Conservation (phyloP, 805 yeast species). For the Metschnikowia anglica region DNA sequence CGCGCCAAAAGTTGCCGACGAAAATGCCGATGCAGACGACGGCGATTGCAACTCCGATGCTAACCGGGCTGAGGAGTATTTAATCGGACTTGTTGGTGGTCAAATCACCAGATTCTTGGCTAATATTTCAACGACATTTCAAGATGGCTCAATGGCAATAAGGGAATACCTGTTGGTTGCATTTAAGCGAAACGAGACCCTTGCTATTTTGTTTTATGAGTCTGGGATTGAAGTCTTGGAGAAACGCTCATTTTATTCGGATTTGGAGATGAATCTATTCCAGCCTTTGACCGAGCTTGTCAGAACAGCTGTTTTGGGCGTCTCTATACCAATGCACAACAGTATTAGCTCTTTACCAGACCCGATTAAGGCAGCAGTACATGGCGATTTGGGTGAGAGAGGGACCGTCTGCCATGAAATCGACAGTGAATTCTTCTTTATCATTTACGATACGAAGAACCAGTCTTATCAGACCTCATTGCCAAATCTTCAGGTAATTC, state of each 20-base stretch:
- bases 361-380: constrained; percentile 23
- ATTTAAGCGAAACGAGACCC: constrained; percentile 25
- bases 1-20: constrained; percentile 7
- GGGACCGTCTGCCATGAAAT: constrained; percentile 13
- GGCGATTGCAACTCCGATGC: neutral
- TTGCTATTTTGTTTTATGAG: constrained; percentile 32
- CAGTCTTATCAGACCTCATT: constrained; percentile 34
- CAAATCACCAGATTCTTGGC: constrained; percentile 28
- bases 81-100: constrained; percentile 25
- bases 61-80: constrained; percentile 21
- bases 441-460: constrained; percentile 30
- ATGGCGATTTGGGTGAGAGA: constrained; percentile 3
- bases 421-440: constrained; percentile 39
- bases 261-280: constrained; percentile 19
- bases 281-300: constrained; percentile 27
- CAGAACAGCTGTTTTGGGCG: neutral
- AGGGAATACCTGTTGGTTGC: constrained; percentile 35
- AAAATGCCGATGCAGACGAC: constrained; percentile 14
- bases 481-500: constrained; percentile 31
- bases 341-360: constrained; percentile 31
- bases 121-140: constrained; percentile 21
- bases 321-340: constrained; percentile 18
- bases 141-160: constrained; percentile 8
- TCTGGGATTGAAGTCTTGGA: constrained; percentile 27
- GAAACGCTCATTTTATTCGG: constrained; percentile 24